Evolutionary conservation across 139 green algal species (phyloP), one percentile per base, ranked within the genome.

Genomic region (Auxenochlorella pyrenoidosa): DNA sequence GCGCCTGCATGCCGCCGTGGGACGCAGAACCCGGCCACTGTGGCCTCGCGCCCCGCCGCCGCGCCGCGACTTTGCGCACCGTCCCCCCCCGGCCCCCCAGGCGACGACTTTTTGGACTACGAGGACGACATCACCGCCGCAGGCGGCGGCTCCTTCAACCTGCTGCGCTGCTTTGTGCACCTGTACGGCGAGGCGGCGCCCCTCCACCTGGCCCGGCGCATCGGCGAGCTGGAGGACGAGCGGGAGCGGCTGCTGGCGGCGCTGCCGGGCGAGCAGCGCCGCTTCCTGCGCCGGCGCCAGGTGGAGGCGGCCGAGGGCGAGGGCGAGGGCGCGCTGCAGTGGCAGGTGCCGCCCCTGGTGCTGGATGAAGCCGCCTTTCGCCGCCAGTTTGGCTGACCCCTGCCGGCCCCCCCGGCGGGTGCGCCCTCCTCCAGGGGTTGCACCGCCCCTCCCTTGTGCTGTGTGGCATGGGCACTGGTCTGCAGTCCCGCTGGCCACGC

Each of bases 81-180:
- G 28, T 19, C 19, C 71, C 40, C 38, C 71, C 18, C 36, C 38
- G 16, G 15, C 19, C 36, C 54, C n/a, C 32, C 78, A 84, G 79
- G 93, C 0, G 95, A 97, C 85, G 95, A 97, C 75, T 88, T 96
- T 22, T 88, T 90, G 24, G 93, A 96, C 58, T 97, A 97, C 68
- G 94, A 97, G 89, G 94, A 95, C 22, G 94, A 96, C 73, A 91
- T 96, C 22, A 68, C 92, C 47, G 87, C 81, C 32, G 95, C 95
- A 32, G 66, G n/a, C 66, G 66, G 82, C 30, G 65, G 82, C 75
- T 93, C 90, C 15, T 96, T 96, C 88, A 96, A 96, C 90, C 90
- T 96, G 4, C 93, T 91, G 51, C 88, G 94, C 26, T 91, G 91
- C 34, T 95, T 91, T 59, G 78, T 93, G 3, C 88, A 91, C 51